phyloP scores from a whole-genome alignment of 2,329 filamentous ascomycete genomes.

The Cercospora sp. region DNA sequence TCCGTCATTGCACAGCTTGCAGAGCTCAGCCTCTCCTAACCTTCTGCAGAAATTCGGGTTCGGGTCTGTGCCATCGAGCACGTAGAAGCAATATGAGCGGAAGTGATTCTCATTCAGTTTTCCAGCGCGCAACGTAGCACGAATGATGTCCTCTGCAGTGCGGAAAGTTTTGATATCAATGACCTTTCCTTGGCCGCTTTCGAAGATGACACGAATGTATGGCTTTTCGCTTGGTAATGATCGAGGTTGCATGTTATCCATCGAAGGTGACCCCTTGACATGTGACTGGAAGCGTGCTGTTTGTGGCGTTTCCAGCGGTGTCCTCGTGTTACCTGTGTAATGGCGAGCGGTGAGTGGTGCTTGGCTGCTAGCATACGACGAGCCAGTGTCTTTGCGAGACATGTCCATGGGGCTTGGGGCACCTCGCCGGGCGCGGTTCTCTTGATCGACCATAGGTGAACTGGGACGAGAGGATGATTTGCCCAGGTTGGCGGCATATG shows the following conservation, averaged over 20 bases:
- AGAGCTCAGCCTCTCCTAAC: slow-evolving; percentile 81
- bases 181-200: slow-evolving; percentile 86
- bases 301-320: slow-evolving; percentile 63
- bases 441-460: slow-evolving; percentile 66
- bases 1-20: slow-evolving; percentile 85
- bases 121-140: slow-evolving; percentile 84
- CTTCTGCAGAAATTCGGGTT: slow-evolving; percentile 78
- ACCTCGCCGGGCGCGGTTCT: slow-evolving; percentile 55
- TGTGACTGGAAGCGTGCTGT: slow-evolving; percentile 66
- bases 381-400: slow-evolving; percentile 51
- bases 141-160: slow-evolving; percentile 88
- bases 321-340: slow-evolving; percentile 42
- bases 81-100: slow-evolving; percentile 95
- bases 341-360: slow-evolving; percentile 44
- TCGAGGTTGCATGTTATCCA: slow-evolving; percentile 71
- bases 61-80: slow-evolving; percentile 80
- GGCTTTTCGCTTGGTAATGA: slow-evolving; percentile 77
- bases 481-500: slow-evolving; percentile 42
- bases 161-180: slow-evolving; percentile 90
- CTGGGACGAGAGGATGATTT: slow-evolving; percentile 67
- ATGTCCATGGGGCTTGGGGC: slow-evolving; percentile 59
- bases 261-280: slow-evolving; percentile 75
- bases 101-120: slow-evolving; percentile 85
- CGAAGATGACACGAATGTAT: slow-evolving; percentile 89
- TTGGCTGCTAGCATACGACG: slow-evolving; percentile 48